Percentiles rank a stretch among this genome's conserved stretches.
Evolutionary conservation across 768 basidiomycete species (phyloP).

Genomic region (Suillus subluteus): DNA sequence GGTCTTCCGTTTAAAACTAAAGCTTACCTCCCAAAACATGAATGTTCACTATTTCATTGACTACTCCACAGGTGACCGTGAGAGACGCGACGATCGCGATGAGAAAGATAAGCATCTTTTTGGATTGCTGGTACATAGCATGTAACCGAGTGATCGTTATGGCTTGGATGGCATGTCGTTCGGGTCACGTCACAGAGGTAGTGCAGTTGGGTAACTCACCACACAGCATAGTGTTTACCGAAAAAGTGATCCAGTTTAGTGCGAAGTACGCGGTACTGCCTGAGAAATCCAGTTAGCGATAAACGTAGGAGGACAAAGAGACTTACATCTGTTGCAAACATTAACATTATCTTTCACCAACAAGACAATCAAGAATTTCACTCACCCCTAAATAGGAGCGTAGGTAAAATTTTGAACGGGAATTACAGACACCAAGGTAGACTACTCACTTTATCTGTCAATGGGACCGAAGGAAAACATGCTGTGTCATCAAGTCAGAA

Average conservation of each 20-base stretch:
- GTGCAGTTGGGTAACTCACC: not conserved
- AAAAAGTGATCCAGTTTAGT: not conserved
- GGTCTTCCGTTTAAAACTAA: not conserved
- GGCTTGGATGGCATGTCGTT: not conserved
- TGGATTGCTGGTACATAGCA: not conserved
- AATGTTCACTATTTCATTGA: not conserved
- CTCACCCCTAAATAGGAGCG: not conserved
- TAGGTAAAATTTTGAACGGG: not conserved
- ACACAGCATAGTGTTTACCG: not conserved
- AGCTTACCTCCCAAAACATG: not conserved
- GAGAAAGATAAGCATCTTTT: not conserved
- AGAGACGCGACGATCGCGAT: not conserved
- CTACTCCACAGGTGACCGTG: not conserved
- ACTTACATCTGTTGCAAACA: not conserved
- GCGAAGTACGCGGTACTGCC: not conserved
- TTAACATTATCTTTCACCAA: not conserved
- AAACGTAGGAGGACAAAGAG: not conserved
- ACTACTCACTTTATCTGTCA: conserved; percentile 1
- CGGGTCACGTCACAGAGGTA: not conserved
- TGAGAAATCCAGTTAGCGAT: not conserved
- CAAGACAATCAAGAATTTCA: not conserved
- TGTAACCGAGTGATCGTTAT: not conserved
- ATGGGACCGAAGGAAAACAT: not conserved
- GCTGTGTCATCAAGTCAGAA: not conserved
- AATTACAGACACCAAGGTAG: not conserved